Evolutionary conservation across 202 grass and related monocot genomes (phyloP).

Genomic region (Zoysia matrella): DNA sequence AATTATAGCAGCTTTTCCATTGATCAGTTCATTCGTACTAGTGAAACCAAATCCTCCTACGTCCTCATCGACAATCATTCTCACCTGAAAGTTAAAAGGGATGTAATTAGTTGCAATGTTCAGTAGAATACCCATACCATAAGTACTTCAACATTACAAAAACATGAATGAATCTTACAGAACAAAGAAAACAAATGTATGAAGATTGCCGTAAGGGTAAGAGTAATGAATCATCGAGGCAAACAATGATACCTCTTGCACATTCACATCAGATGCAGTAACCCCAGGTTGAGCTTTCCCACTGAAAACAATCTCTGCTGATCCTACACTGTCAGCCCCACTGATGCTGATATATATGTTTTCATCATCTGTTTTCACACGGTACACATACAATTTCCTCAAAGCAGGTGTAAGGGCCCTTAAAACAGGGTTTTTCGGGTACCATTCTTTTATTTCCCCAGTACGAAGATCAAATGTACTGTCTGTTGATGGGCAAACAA

Average conservation of each 20-base stretch:
- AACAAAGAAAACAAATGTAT: background rate
- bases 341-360: slow-evolving; percentile 91
- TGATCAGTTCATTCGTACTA: slow-evolving; percentile 74
- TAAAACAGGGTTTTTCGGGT: slow-evolving; percentile 92
- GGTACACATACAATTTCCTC: slow-evolving; percentile 79
- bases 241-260: slow-evolving; percentile 69
- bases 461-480: slow-evolving; percentile 93
- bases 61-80: slow-evolving; percentile 90
- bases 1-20: slow-evolving; percentile 93
- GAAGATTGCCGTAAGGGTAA: background rate
- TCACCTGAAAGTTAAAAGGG: slow-evolving; percentile 61
- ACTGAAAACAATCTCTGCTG: slow-evolving; percentile 95
- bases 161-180: background rate
- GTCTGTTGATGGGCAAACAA: slow-evolving; percentile 93
- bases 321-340: slow-evolving; percentile 45
- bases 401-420: slow-evolving; percentile 83
- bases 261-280: slow-evolving; percentile 93
- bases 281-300: slow-evolving; percentile 88
- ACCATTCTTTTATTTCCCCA: slow-evolving; percentile 96
- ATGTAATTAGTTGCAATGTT: background rate
- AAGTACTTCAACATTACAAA: slow-evolving; percentile 11
- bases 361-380: slow-evolving; percentile 65
- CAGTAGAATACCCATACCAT: background rate
- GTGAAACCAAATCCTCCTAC: slow-evolving; percentile 93
- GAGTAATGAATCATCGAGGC: slow-evolving; percentile 25